These are phyloP conservation scores for Ambrosiella cleistominuta DNA, from an alignment of 2,329 filamentous ascomycete species.

Conservation along the genomic window DNA sequence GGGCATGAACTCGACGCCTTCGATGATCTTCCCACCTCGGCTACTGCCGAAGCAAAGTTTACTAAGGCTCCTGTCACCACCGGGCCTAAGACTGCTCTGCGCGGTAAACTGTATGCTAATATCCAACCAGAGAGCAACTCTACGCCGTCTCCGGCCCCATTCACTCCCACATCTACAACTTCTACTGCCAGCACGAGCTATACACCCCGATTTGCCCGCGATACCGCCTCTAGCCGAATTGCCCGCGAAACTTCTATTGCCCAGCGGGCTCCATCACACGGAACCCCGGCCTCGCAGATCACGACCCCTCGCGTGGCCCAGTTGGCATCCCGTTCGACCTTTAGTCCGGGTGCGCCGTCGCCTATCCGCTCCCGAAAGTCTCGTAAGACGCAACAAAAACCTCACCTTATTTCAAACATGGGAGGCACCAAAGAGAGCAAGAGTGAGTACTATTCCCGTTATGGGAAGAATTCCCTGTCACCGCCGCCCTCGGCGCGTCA, in stretches of 20 bases:
- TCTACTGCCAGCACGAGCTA: slow-evolving; percentile 23
- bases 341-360: slow-evolving; percentile 28
- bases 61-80: slow-evolving; percentile 59
- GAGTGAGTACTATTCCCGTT: slow-evolving; percentile 36
- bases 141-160: slow-evolving; percentile 37
- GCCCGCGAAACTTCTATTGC: slow-evolving; percentile 44
- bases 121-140: slow-evolving; percentile 33
- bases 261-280: slow-evolving; percentile 37
- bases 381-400: slow-evolving; percentile 49
- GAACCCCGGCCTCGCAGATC: slow-evolving; percentile 30
- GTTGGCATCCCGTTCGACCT: slow-evolving; percentile 31
- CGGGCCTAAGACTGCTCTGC: slow-evolving; percentile 45
- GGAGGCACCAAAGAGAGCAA: slow-evolving; percentile 57
- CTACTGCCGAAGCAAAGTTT: slow-evolving; percentile 62
- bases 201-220: slow-evolving; percentile 44
- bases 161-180: slow-evolving; percentile 42
- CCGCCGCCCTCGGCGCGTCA: not conserved
- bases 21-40: slow-evolving; percentile 84
- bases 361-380: slow-evolving; percentile 36
- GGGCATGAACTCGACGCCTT: slow-evolving; percentile 85
- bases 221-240: slow-evolving; percentile 47
- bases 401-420: slow-evolving; percentile 77
- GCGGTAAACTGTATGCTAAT: slow-evolving; percentile 40
- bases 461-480: not conserved
- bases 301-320: slow-evolving; percentile 37